Base-by-base conservation (phyloP, 2,329 filamentous ascomycete genomes). In the Aspergillus viridinutans region DNA sequence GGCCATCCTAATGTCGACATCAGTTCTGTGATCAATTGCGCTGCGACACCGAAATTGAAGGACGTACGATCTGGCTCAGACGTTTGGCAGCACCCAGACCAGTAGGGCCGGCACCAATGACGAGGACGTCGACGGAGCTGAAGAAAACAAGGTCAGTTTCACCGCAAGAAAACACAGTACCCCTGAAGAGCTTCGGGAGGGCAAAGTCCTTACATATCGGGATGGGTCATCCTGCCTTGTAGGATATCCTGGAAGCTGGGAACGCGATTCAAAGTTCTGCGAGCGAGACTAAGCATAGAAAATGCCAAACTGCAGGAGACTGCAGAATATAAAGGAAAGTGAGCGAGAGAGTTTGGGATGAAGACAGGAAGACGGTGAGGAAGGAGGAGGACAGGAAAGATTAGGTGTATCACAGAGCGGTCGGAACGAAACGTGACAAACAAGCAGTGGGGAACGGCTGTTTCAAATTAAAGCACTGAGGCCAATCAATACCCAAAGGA, bases 1-100 rank as follows among this genome's bases (percentile, higher is more conserved):
- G 89, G 65, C 88, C 89, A 73, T 96, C 84, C 93, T 97, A 70
- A 45, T 26, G 55, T 54, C 52, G 53, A 60, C 64, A 67, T 65
- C 59, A 65, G 40, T 53, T 58, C 57, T 53, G n/a, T 7, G 42
- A 21, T 40, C 14, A 28, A 32, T 32, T 38, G 42, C 42, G 51
- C 50, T 49, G n/a, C 23, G 49, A 43, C 20, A 29, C 17, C 20
- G n/a, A 20, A 29, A 38, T 52, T 58, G 23, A 25, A 3, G 66
- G 62, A 74, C 88, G 67, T 83, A 97, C 94, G 73, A 97, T 87
- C 80, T 99, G 94, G 79, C 97, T 89, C 66, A 99, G 85, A 75
- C 94, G 90, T 84, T 99, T 99, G 69, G 94, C 94, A 75, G 94
- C 94, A 83, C 94, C 94, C 68, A 97, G 86, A 79, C 94, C 94